Base-by-base conservation (phyloP, 768 basidiomycete species). In the Macrolepiota dolichaula region DNA sequence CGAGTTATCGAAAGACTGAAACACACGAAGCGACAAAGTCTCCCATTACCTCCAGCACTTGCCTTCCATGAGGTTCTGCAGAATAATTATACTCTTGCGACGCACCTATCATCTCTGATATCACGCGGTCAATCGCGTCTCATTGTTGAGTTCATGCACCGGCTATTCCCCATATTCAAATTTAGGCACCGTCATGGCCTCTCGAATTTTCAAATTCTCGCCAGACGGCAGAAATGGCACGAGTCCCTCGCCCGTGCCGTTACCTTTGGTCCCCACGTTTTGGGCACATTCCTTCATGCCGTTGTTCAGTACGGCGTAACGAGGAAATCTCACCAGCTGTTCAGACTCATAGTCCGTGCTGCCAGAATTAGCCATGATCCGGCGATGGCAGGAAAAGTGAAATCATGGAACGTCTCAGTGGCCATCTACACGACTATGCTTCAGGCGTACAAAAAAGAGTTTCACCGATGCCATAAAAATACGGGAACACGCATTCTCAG, bases 391-490 rank as follows among this genome's bases (percentile, higher is more conserved):
- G 56, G 54, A n/a, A 61, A 53, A 9, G 51, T 58, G 11, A 29
- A 40, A 22, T 84, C 87, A 0, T 94, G 91, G 91, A 77, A 77
- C 56, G 72, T 93, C 19, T 83, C 86, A 7, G 72, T 86, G 2
- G 77, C 85, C 9, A 85, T 88, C 1, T 93, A 91, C 69, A 92
- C 89, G 1, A 73, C 82, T 52, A 90, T 92, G 85, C 69, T 94
- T 59, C 78, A 85, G 51, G 74, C 82, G 35, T 91, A 89, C 63
- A 79, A 74, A 0, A 65, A 69, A 3, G 80, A 83, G 68, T 79
- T 77, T n/a, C 70, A 67, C 69, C 63, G 71, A 62, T 46, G 17
- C 24, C 40, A 44, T 13, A 40, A 46, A n/a, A 27, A 19, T n/a
- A 51, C 22, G 13, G 56, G 44, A 4, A 24, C n/a, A n/a, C 19